Conservation (phyloP, 345 rosid genomes). For the Salix dunnii region DNA sequence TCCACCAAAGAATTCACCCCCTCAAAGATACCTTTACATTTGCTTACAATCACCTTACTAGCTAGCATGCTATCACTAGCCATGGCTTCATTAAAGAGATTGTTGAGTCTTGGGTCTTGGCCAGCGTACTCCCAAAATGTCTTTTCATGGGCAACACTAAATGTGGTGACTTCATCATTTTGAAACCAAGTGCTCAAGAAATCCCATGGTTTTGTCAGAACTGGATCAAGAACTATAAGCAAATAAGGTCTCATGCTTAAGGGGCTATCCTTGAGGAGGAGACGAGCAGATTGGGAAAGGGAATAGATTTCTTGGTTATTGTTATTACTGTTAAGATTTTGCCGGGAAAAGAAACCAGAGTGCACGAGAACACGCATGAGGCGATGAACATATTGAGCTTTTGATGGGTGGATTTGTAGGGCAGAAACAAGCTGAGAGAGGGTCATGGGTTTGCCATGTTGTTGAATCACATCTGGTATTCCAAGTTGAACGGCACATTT, state of each 20-base stretch:
- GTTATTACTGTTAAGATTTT: not conserved
- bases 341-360: conserved; percentile 29
- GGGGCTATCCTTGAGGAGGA: conserved; percentile 2
- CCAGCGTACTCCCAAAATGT: not conserved
- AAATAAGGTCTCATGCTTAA: not conserved
- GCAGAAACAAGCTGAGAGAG: conserved; percentile 19
- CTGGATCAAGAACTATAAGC: conserved; percentile 13
- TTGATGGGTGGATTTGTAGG: conserved; percentile 16
- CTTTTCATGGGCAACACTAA: conserved; percentile 10
- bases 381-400: conserved; percentile 20
- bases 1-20: conserved; percentile 22
- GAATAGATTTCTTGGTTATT: not conserved
- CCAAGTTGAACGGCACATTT: conserved; percentile 38
- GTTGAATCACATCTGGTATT: conserved; percentile 42
- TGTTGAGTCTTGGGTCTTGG: not conserved
- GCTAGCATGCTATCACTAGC: conserved; percentile 25
- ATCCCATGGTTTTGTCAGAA: conserved; percentile 4
- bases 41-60: not conserved
- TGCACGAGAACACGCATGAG: conserved; percentile 38
- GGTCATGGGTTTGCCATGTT: conserved; percentile 37
- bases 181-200: conserved; percentile 31
- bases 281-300: not conserved
- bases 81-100: conserved; percentile 23
- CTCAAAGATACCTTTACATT: conserved; percentile 15
- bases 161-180: conserved; percentile 7